phyloP scores from a whole-genome alignment of 176 grass and related monocot species.

The Thalia dealbata region DNA sequence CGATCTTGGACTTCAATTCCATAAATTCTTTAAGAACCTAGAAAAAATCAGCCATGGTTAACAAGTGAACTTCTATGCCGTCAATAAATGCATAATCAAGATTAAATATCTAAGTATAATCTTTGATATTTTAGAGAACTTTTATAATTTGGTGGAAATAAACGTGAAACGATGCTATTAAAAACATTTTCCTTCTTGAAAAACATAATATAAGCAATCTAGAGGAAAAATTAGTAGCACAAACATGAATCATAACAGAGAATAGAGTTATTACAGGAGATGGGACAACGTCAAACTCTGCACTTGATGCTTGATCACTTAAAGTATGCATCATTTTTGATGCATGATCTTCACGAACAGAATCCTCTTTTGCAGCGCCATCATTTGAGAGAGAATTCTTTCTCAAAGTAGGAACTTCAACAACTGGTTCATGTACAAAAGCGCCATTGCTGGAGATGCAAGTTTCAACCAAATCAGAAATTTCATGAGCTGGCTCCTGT shows the following conservation, averaged over 20 bases:
- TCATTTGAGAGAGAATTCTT: constrained; percentile 23
- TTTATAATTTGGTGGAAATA: not conserved
- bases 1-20: constrained; percentile 80
- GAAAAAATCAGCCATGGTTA: no score
- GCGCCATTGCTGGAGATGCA: constrained; percentile 19
- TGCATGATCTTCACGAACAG: not conserved
- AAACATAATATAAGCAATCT: not conserved
- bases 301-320: constrained; percentile 31
- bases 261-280: constrained; percentile 63
- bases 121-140: not conserved
- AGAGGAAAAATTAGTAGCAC: not conserved
- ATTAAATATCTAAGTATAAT: not conserved
- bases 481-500: constrained; percentile 23
- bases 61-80: not conserved
- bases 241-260: not conserved
- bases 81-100: not conserved
- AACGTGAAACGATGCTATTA: not conserved
- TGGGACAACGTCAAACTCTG: constrained; percentile 25
- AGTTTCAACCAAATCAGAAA: not conserved
- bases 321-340: constrained; percentile 20
- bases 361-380: constrained; percentile 5
- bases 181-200: no score
- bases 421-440: constrained; percentile 10
- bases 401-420: constrained; percentile 13
- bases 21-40: constrained; percentile 86